Evolutionary conservation across 1,284 basidiomycete genomes (phyloP).

Genomic region (Takashimella tepidaria): DNA sequence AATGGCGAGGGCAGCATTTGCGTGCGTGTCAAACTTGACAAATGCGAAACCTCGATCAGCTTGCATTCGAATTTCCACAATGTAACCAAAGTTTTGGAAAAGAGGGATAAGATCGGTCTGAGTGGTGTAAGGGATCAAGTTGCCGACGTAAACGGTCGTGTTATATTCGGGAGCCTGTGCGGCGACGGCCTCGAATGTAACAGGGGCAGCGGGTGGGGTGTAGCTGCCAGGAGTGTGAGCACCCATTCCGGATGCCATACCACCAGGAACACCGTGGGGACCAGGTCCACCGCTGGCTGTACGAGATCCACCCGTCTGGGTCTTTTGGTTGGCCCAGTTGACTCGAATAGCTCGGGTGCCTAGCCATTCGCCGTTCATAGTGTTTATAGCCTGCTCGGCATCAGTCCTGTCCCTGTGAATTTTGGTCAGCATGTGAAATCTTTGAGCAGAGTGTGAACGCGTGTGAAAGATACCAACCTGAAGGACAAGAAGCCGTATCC

Average conservation of each 20-base stretch:
- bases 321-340: slow-evolving; percentile 99
- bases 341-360: slow-evolving; percentile 95
- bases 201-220: slow-evolving; percentile 79
- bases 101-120: slow-evolving; percentile 92
- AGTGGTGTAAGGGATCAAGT: slow-evolving; percentile 90
- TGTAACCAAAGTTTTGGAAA: slow-evolving; percentile 89
- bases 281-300: slow-evolving; percentile 40
- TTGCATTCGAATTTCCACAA: slow-evolving; percentile 97
- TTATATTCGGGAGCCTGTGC: slow-evolving; percentile 86
- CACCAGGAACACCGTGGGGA: slow-evolving; percentile 18
- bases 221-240: slow-evolving; percentile 43
- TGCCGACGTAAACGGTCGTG: slow-evolving; percentile 95
- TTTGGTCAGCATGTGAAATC: background rate
- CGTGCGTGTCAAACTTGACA: slow-evolving; percentile 95
- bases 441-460: background rate
- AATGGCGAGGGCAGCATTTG: slow-evolving; percentile 95
- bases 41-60: slow-evolving; percentile 97
- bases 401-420: slow-evolving; percentile 94
- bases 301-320: slow-evolving; percentile 57
- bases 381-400: slow-evolving; percentile 94
- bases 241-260: slow-evolving; percentile 16
- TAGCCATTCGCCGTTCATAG: slow-evolving; percentile 99
- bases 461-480: too few relatives aligned
- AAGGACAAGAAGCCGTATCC: slow-evolving; percentile 57
- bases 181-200: slow-evolving; percentile 78